A percentile compares a stretch with the other conserved stretches of the same genome.
These are phyloP conservation scores for Alternaria conjuncta DNA, from an alignment of 2,329 filamentous ascomycete species.

Conservation along the genomic window DNA sequence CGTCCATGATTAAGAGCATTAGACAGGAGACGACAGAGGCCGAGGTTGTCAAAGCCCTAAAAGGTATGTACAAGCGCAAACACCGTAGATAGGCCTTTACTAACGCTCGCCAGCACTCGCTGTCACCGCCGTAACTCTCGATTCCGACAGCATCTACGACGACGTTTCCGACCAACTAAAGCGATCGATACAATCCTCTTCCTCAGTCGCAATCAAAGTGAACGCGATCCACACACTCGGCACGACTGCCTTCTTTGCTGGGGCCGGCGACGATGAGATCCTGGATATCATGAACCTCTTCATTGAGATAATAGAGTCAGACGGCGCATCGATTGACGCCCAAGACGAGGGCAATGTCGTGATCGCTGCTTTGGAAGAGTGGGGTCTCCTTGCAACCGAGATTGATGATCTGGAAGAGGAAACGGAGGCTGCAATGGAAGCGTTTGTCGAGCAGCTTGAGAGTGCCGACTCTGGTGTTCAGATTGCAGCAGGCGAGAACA, in stretches of 20 bases:
- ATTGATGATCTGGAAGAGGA: conserved; percentile 75
- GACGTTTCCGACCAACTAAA: conserved; percentile 65
- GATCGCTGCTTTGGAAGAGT: conserved; percentile 75
- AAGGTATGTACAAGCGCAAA: conserved; percentile 50
- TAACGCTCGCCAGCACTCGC: conserved; percentile 61
- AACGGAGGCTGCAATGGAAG: conserved; percentile 76
- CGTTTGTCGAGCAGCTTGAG: conserved; percentile 84
- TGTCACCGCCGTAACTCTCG: conserved; percentile 71
- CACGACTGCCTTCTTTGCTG: conserved; percentile 76
- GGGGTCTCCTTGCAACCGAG: conserved; percentile 80
- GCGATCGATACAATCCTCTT: conserved; percentile 69
- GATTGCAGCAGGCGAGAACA: conserved; percentile 77
- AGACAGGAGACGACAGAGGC: conserved; percentile 71
- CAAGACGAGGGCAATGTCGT: conserved; percentile 75
- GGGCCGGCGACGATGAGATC: conserved; percentile 71
- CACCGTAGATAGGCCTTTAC: neutral
- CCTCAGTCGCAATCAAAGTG: conserved; percentile 68
- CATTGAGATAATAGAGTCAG: conserved; percentile 78
- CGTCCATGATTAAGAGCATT: conserved; percentile 72
- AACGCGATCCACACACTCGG: conserved; percentile 76
- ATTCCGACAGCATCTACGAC: conserved; percentile 71
- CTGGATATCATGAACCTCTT: conserved; percentile 77
- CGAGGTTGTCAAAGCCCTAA: conserved; percentile 73
- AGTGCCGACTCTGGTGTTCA: conserved; percentile 76
- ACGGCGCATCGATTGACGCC: conserved; percentile 75